Conservation (phyloP, 164 flowering plant genomes). For the Cinnamomum chago region DNA sequence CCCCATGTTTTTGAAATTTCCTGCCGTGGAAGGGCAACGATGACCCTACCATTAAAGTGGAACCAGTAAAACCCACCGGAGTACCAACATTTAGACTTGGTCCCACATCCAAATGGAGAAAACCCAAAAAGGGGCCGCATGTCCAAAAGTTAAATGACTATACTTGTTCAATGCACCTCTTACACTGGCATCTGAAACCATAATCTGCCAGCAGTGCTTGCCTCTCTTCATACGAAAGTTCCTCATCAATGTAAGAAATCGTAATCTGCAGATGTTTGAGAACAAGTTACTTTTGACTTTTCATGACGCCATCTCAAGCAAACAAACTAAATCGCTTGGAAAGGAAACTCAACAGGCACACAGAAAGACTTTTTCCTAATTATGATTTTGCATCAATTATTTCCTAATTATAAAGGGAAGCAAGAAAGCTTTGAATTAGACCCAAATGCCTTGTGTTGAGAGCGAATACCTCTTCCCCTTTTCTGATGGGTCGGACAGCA, state of each 20-base stretch:
- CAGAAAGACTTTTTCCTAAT: background rate
- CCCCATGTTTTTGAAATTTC: background rate
- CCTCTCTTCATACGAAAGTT: constrained; percentile 70
- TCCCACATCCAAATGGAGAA: background rate
- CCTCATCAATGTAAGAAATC: constrained; percentile 91
- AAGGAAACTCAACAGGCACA: background rate
- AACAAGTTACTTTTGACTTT: background rate
- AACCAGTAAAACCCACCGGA: background rate
- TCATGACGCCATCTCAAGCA: background rate
- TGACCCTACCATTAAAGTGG: background rate
- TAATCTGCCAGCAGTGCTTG: constrained; percentile 81
- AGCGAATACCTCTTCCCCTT: constrained; percentile 72
- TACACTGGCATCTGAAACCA: constrained; percentile 75
- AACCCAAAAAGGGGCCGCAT: no score
- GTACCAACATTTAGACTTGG: background rate
- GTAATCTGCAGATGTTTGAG: constrained; percentile 52
- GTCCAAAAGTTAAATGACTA: background rate
- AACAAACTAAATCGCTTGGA: background rate
- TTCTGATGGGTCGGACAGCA: constrained; percentile 47
- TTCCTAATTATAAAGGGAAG: background rate
- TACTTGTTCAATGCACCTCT: constrained; percentile 52
- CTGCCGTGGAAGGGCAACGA: background rate
- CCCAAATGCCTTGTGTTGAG: background rate
- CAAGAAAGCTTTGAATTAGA: background rate
- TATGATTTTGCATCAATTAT: background rate